These are phyloP conservation scores for Metschnikowia baotianmanensis DNA, from an alignment of 805 yeast genomes.

Conservation along the genomic window DNA sequence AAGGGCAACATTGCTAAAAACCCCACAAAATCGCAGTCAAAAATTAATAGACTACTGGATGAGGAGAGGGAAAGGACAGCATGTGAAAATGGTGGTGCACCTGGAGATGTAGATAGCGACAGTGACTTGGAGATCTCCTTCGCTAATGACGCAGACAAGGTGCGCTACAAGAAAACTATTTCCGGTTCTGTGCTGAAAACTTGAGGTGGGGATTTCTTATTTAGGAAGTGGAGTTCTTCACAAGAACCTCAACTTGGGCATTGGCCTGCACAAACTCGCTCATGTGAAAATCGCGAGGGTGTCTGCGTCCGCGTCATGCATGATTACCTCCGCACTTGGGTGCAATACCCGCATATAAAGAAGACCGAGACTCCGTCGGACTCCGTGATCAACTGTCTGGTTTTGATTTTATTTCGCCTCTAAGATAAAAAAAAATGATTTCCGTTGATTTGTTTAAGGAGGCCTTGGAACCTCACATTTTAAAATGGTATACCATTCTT, in stretches of 20 bases:
- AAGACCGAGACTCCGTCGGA: neutral
- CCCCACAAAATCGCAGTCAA: neutral
- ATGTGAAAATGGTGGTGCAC: constrained; percentile 6
- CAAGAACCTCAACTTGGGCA: constrained; percentile 1
- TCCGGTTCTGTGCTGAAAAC: constrained; percentile 2
- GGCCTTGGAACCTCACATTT: constrained; percentile 4
- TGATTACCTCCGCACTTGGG: constrained; percentile 5
- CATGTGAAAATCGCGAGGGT: constrained; percentile 5
- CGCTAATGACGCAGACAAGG: constrained; percentile 22
- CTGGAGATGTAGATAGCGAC: constrained; percentile 16
- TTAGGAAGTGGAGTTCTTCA: neutral
- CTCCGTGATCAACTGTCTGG: neutral
- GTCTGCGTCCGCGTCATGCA: constrained; percentile 6
- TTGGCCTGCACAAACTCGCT: constrained; percentile 1
- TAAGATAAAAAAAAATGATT: constrained; percentile 4
- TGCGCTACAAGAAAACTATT: constrained; percentile 16
- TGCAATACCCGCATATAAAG: constrained; percentile 2
- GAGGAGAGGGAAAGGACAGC: constrained; percentile 1
- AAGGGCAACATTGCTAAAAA: neutral
- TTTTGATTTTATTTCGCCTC: neutral
- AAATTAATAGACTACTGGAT: neutral
- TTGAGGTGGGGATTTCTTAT: constrained; percentile 2
- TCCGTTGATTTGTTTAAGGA: constrained; percentile 1
- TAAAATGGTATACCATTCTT: constrained; percentile 15
- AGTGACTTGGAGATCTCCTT: constrained; percentile 34